These are phyloP conservation scores for Tremella yokohamensis DNA, from an alignment of 768 basidiomycete genomes.

Conservation along the genomic window DNA sequence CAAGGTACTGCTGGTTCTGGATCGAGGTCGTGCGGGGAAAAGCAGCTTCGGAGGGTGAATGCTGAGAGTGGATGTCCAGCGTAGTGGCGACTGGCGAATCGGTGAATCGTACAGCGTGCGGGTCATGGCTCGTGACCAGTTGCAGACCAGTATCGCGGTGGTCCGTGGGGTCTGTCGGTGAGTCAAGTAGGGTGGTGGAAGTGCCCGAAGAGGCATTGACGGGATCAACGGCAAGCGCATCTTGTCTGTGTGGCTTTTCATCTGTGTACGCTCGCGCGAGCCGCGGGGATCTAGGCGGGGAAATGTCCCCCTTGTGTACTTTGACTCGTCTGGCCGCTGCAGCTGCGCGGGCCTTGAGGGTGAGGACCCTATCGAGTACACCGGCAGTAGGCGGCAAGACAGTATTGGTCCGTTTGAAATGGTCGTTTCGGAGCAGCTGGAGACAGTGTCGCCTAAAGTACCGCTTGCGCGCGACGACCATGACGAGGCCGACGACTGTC, in stretches of 20 bases:
- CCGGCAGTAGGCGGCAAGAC: conserved; percentile 9
- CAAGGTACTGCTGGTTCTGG: too few species aligned
- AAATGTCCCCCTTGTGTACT: neutral
- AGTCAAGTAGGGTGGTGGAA: neutral
- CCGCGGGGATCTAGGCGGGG: neutral
- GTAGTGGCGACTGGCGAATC: neutral
- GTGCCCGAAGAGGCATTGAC: neutral
- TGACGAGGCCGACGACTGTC: conserved; percentile 34
- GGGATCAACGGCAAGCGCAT: neutral
- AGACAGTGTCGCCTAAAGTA: conserved; percentile 39
- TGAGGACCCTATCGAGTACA: conserved; percentile 7
- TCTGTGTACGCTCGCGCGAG: neutral
- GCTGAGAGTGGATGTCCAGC: neutral
- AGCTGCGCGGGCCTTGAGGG: conserved; percentile 1
- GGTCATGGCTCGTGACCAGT: neutral
- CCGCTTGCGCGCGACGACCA: conserved; percentile 40
- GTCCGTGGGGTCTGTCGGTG: neutral
- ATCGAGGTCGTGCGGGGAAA: too few species aligned
- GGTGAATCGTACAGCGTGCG: conserved; percentile 1
- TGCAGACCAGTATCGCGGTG: neutral
- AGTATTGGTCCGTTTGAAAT: conserved; percentile 24
- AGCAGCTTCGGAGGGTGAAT: too few species aligned
- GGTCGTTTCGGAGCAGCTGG: conserved; percentile 28
- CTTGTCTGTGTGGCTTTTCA: neutral
- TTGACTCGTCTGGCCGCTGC: neutral